Conservation (phyloP, 306 rosid species). For the Malus sylvestris region DNA sequence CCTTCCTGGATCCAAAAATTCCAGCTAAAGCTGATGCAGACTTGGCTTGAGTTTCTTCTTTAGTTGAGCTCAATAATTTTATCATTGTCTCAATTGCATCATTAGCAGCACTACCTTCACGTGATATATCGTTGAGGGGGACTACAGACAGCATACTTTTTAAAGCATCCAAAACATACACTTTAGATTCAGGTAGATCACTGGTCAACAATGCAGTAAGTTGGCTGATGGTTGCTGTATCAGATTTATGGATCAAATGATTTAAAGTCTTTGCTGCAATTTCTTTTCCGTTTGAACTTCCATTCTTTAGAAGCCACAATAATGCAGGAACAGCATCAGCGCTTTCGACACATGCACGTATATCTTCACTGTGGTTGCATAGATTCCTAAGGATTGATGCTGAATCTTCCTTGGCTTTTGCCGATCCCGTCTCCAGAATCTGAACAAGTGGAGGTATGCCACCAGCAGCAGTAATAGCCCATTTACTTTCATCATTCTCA, state of each 20-base stretch:
- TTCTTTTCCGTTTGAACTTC: constrained; percentile 95
- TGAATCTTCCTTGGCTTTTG: constrained; percentile 97
- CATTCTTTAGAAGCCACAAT: constrained; percentile 91
- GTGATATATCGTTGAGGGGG: constrained; percentile 76
- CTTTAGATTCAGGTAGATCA: constrained; percentile 91
- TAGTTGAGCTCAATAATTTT: constrained; percentile 60
- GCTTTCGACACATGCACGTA: constrained; percentile 98
- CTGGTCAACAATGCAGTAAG: constrained; percentile 90
- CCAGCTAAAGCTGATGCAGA: constrained; percentile 92
- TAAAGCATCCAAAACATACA: constrained; percentile 82
- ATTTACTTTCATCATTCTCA: constrained; percentile 95
- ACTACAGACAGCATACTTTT: constrained; percentile 88
- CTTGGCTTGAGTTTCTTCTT: constrained; percentile 93
- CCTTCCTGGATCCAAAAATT: constrained; percentile 81
- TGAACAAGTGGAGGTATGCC: constrained; percentile 99
- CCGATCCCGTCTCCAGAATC: constrained; percentile 91
- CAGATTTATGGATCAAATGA: constrained; percentile 94
- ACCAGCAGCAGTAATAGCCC: constrained; percentile 99
- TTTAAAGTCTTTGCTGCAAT: constrained; percentile 95
- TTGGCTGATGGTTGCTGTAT: constrained; percentile 91
- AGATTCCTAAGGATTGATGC: constrained; percentile 87
- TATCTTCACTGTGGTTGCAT: constrained; percentile 99
- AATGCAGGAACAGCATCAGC: constrained; percentile 99
- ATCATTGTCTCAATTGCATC: constrained; percentile 93
- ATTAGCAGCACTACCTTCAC: constrained; percentile 88